Conservation (phyloP, 805 yeast genomes). For the Yamadazyma scolyti region DNA sequence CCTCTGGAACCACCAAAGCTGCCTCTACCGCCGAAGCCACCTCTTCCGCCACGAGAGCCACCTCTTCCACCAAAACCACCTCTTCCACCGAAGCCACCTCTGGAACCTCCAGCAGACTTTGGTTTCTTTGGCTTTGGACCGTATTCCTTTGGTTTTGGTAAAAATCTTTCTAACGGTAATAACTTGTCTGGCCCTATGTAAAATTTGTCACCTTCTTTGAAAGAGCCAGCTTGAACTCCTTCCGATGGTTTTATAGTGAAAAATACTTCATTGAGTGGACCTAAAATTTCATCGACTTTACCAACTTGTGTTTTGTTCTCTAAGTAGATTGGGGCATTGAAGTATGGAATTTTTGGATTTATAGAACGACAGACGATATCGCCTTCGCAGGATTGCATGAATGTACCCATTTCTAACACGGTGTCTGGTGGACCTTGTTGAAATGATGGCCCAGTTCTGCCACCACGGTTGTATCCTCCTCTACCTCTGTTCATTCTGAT, state of each 20-base stretch:
- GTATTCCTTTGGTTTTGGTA: constrained; percentile 89
- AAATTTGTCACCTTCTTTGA: constrained; percentile 94
- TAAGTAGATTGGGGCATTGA: constrained; percentile 96
- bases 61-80: constrained; percentile 37
- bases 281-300: constrained; percentile 96
- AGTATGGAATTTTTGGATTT: constrained; percentile 92
- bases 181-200: constrained; percentile 93
- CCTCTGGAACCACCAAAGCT: constrained; percentile 42
- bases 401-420: constrained; percentile 92
- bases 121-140: constrained; percentile 80
- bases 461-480: constrained; percentile 68
- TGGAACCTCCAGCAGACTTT: constrained; percentile 56
- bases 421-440: constrained; percentile 93
- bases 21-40: constrained; percentile 45
- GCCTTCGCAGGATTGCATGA: constrained; percentile 90
- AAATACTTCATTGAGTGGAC: constrained; percentile 96
- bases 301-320: constrained; percentile 97
- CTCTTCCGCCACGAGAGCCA: constrained; percentile 32
- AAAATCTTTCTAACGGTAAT: constrained; percentile 91
- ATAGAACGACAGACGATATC: constrained; percentile 95
- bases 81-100: constrained; percentile 38
- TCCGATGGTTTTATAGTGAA: constrained; percentile 95
- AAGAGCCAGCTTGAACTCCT: constrained; percentile 91
- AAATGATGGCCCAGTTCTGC: constrained; percentile 70
- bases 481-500: constrained; percentile 62